Base-by-base conservation (phyloP, 148 eudicot genomes). In the Rhododendron ovatum region DNA sequence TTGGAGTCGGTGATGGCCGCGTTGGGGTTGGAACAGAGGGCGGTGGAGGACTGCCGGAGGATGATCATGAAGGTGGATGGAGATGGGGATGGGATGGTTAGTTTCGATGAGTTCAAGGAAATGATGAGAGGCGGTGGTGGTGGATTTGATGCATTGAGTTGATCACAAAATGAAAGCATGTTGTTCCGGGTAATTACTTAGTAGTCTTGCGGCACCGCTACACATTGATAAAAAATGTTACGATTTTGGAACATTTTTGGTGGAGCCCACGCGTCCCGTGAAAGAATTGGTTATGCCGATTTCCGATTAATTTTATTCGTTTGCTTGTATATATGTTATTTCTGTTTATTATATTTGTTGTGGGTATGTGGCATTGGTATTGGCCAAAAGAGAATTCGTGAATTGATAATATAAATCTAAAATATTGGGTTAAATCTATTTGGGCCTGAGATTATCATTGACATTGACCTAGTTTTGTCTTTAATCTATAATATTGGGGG, bases 31-130 rank as follows among this genome's bases (percentile, higher is more conserved):
- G 84, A 86, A 26, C 89, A 94, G 33, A 86, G 86, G 82, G 88
- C 89, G 5, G 79, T 84, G 22, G 98, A 95, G 89, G 96, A 95
- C 30, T 95, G 96, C 78, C 89, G 85, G 89, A 87, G 85, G 76
- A 95, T 95, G 98, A 94, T 95, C 41, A 92, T 61, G 82, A 93
- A 90, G 77, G 98, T 94, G n/a, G 98, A 95, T 84, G 91, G 81
- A 0, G 98, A 95, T 84, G 98, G 98, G 0, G 97, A 95, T 91
- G 98, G 98, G 1, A 91, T 71, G 89, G 98, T 95, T 26, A 88
- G 88, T 80, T 95, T 90, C 74, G 37, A 71, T 18, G 98, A 95
- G 91, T 95, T 95, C 82, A 94, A 91, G 92, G 89, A 91, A 77
- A 95, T 95, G 98, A 94, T 95, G 98, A 94, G 88, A 71, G 89